phyloP scores from a whole-genome alignment of 768 basidiomycete species.

The Boletus subcaerulescens region DNA sequence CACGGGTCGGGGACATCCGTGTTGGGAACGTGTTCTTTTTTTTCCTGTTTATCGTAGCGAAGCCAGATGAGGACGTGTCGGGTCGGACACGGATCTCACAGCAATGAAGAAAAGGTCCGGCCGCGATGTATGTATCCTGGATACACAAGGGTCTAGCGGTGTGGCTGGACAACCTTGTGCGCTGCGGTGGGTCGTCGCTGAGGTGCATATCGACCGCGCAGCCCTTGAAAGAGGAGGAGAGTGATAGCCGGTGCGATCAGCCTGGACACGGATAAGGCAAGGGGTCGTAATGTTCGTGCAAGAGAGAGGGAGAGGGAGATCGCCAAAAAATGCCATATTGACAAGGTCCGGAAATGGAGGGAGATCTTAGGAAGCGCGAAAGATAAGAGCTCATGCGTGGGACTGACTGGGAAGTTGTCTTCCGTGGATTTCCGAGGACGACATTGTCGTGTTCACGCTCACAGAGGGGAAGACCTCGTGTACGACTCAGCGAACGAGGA shows the following conservation, averaged over 20 bases:
- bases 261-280: conserved; percentile 10
- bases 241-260: conserved; percentile 20
- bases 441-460: neutral
- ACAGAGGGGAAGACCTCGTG: neutral
- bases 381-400: conserved; percentile 19
- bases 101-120: conserved; percentile 12
- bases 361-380: conserved; percentile 23
- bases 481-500: conserved; percentile 19
- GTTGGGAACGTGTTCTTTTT: conserved; percentile 5
- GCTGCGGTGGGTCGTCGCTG: neutral
- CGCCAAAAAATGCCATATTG: conserved; percentile 24
- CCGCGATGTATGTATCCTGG: conserved; percentile 6
- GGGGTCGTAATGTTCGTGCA: neutral
- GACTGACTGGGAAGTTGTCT: neutral
- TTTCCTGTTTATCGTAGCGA: neutral
- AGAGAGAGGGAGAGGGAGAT: conserved; percentile 2
- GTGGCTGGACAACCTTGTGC: neutral
- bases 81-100: conserved; percentile 17
- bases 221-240: neutral
- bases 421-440: conserved; percentile 21
- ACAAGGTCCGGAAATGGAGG: conserved; percentile 23
- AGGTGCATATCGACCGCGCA: neutral
- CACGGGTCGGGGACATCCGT: conserved; percentile 15
- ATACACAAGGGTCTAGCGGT: conserved; percentile 7
- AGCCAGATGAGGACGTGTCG: neutral